Base-by-base conservation (phyloP, 2,329 filamentous ascomycete genomes). In the Apiospora sp. region DNA sequence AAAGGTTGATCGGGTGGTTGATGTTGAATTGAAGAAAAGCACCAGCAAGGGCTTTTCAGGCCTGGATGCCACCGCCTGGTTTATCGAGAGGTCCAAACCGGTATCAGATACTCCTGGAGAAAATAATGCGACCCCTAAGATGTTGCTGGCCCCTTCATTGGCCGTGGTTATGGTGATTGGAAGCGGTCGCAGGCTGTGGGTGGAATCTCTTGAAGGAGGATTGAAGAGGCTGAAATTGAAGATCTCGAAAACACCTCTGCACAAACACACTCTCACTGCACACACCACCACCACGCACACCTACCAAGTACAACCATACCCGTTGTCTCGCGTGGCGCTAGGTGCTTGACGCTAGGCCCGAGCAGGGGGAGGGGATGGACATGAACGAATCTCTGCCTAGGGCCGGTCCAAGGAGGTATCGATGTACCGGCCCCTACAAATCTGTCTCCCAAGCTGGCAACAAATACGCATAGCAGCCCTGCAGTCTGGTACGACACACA, bases 181-280 rank as follows among this genome's bases (percentile, higher is more conserved):
- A 27, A 69, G 34, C 34, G 34, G 16, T 64, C 10, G 46, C 71
- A 71, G 71, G 72, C 69, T n/a, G n/a, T n/a, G 58, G 58, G 30
- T 41, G 58, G 34, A 64, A 64, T 64, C 58, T 72, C 71, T 68
- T 71, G 54, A 61, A 71, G 46, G 73, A 77, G 73, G 73, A 72
- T 73, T 73, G 75, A 75, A 78, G 78, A 79, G 76, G 77, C 78
- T 78, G 79, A 80, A 77, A 79, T 78, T 78, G 76, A 75, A 78
- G 75, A 77, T 76, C 76, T 77, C 74, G 77, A 79, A 79, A 78
- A 78, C 77, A 77, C 58, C 58, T 64, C 58, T 64, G 58, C 58
- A 64, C 58, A 37, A 64, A 64, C 58, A 64, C 58, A 41, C 34
- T 37, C 30, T 64, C 58, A 41, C 58, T 41, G 58, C 58, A 64